phyloP scores from a whole-genome alignment of 345 rosid species.

The Moringa oleifera region DNA sequence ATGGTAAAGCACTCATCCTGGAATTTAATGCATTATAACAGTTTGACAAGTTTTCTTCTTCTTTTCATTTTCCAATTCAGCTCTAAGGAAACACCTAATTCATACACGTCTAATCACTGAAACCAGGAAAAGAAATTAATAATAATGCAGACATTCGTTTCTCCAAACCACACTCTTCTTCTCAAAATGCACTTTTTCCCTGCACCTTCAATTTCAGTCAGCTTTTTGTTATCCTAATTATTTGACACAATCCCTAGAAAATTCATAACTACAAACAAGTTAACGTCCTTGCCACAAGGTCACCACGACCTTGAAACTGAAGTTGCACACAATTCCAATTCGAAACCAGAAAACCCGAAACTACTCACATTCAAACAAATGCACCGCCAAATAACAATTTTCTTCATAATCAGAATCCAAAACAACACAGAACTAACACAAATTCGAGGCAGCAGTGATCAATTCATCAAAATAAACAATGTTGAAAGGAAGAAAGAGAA shows the following conservation, averaged over 20 bases:
- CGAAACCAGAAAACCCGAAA: background rate
- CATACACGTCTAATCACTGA: background rate
- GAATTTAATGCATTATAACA: no score
- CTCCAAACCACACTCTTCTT: background rate
- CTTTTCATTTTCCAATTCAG: no score
- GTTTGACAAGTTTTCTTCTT: no score
- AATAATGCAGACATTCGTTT: background rate
- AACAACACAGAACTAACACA: background rate
- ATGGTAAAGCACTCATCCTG: no score
- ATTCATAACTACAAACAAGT: background rate
- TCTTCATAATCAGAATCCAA: constrained; percentile 1
- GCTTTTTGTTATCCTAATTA: background rate
- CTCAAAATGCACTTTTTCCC: background rate
- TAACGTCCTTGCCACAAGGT: background rate
- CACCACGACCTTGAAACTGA: background rate
- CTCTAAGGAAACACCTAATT: no score
- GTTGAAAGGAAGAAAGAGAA: no score
- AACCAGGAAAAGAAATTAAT: background rate
- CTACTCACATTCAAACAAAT: background rate
- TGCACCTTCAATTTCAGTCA: background rate
- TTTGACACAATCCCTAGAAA: background rate
- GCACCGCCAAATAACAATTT: constrained; percentile 1
- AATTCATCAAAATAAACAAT: background rate
- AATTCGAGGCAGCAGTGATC: background rate
- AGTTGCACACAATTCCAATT: background rate